phyloP scores from a whole-genome alignment of 768 basidiomycete species.

The Mycena albidolilacea region DNA sequence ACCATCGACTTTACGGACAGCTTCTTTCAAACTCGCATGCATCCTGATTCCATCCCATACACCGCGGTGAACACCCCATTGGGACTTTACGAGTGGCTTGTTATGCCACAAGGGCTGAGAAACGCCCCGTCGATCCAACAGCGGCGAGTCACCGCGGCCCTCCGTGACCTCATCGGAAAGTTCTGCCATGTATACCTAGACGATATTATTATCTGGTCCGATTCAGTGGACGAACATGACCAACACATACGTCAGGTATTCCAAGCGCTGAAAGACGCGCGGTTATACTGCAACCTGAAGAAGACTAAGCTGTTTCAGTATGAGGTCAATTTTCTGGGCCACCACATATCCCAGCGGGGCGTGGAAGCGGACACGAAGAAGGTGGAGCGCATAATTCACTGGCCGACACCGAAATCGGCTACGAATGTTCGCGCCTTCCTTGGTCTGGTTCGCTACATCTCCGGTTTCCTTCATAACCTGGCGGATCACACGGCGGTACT shows the following conservation, averaged over 20 bases:
- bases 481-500: too few species aligned
- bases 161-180: conserved; percentile 47
- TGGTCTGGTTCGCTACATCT: too few species aligned
- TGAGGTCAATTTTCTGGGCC: conserved; percentile 31
- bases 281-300: conserved; percentile 46
- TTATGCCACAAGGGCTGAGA: conserved; percentile 50
- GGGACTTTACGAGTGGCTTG: conserved; percentile 52
- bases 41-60: conserved; percentile 44
- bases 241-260: conserved; percentile 43
- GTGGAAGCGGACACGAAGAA: too few species aligned
- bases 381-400: too few species aligned
- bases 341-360: conserved; percentile 43
- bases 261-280: conserved; percentile 27
- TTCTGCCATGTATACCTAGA: conserved; percentile 47
- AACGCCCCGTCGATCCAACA: conserved; percentile 53
- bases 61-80: conserved; percentile 50
- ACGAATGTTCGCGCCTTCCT: too few species aligned
- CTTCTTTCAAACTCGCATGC: conserved; percentile 52
- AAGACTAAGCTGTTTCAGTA: conserved; percentile 47
- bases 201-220: conserved; percentile 51
- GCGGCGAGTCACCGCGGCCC: conserved; percentile 39
- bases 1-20: conserved; percentile 56
- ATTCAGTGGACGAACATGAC: conserved; percentile 39
- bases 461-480: too few species aligned
- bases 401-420: too few species aligned